These are phyloP conservation scores for Biscogniauxia sp. DNA, from an alignment of 2,329 filamentous ascomycete genomes.

Conservation along the genomic window DNA sequence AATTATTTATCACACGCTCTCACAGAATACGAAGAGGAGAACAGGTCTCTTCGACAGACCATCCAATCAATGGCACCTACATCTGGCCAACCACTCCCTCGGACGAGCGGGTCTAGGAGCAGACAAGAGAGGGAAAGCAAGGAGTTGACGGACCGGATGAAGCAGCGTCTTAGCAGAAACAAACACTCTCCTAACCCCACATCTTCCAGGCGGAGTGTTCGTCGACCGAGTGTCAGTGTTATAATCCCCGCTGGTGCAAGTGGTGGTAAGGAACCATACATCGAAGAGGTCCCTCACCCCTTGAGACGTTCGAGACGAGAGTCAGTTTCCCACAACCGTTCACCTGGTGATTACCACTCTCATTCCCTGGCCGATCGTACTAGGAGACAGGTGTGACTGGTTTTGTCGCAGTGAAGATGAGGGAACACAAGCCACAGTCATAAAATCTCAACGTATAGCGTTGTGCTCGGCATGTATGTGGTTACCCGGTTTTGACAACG, in stretches of 20 bases:
- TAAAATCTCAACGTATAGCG: neutral
- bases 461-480: neutral
- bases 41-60: neutral
- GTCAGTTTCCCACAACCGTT: neutral
- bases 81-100: conserved; percentile 10
- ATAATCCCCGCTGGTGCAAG: conserved; percentile 3
- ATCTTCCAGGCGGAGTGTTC: conserved; percentile 5
- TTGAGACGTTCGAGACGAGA: neutral
- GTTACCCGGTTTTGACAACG: neutral
- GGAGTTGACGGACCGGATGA: conserved; percentile 11
- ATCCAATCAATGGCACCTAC: conserved; percentile 11
- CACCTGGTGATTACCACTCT: neutral
- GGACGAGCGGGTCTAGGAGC: conserved; percentile 13
- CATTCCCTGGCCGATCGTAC: neutral
- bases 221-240: conserved; percentile 14
- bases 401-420: neutral
- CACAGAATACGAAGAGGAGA: neutral
- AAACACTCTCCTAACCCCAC: neutral
- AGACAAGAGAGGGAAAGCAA: conserved; percentile 8
- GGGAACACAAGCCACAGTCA: neutral
- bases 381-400: neutral
- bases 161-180: conserved; percentile 5
- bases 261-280: conserved; percentile 15
- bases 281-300: conserved; percentile 10
- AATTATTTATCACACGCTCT: neutral